These are phyloP conservation scores for Moricandia moricandioides DNA, from an alignment of 345 rosid genomes.

Conservation along the genomic window DNA sequence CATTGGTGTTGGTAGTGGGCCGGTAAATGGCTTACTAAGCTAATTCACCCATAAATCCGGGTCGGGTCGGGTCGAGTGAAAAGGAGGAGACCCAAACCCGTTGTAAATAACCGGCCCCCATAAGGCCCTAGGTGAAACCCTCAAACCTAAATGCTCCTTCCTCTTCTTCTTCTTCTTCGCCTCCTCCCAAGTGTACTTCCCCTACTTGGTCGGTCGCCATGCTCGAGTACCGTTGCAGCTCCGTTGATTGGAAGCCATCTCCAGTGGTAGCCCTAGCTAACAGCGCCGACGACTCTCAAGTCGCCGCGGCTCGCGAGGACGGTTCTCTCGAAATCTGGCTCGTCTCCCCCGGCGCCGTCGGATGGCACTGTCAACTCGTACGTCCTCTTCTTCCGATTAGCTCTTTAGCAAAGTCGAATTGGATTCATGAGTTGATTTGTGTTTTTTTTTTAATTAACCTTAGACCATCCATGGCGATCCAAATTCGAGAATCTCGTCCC, in stretches of 20 bases:
- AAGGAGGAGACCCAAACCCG: neutral
- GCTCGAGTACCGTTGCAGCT: constrained; percentile 59
- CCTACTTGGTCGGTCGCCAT: constrained; percentile 22
- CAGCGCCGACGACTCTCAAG: constrained; percentile 66
- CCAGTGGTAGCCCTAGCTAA: constrained; percentile 88
- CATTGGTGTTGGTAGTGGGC: neutral
- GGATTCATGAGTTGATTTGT: neutral
- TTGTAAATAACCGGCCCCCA: neutral
- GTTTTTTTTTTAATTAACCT: neutral
- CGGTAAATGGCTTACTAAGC: neutral
- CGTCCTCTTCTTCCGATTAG: neutral
- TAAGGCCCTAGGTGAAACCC: neutral
- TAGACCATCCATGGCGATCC: constrained; percentile 78
- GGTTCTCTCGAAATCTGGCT: constrained; percentile 29
- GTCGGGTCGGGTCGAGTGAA: neutral
- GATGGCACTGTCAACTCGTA: neutral
- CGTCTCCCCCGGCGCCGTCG: neutral
- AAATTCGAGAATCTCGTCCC: constrained; percentile 67
- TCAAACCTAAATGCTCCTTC: neutral
- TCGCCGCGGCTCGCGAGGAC: constrained; percentile 87
- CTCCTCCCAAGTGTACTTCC: neutral
- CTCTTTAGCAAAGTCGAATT: neutral
- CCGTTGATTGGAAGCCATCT: constrained; percentile 85
- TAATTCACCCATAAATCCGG: neutral
- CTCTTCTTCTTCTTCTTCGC: neutral